Base-by-base conservation (phyloP, 345 rosid species). In the Punica granatum region DNA sequence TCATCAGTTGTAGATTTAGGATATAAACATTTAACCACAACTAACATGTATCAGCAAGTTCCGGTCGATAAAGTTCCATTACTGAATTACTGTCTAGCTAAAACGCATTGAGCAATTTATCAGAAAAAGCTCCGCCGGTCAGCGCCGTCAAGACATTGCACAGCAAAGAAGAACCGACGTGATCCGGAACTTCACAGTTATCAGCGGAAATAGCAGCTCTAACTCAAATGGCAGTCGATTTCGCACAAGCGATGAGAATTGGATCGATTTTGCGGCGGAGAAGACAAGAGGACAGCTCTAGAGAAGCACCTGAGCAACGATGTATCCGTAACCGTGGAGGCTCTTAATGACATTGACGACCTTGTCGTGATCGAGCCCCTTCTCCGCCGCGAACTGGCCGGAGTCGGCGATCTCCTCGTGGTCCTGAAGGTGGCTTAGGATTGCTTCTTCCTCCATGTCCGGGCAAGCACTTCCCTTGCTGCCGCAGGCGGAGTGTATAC, bases 281-380 rank as follows among this genome's bases (percentile, higher is more conserved):
- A 65, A 67, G 51, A 19, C 12, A 21, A 42, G n/a, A n/a, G 67
- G 14, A 30, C 12, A n/a, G 63, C 19, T 30, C 9, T 21, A 65
- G 63, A 10, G 36, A 41, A 15, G 72, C 35, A 84, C 97, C 91
- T 83, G 73, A 39, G 85, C 85, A 16, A 80, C 90, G 65, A 92
- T 74, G 84, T 84, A 92, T 34, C 81, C 72, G 79, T 88, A 92
- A 60, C 94, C 96, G 66, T 77, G 83, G 64, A 93, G 90, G 75
- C 98, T 90, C 83, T 89, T 90, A 76, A 90, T 70, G 73, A 80
- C 86, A 69, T 90, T 90, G 73, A 83, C 85, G 32, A 87, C 79
- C 12, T 86, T 93, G 66, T 63, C 76, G 78, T 90, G 98, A 69
- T 86, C 87, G 60, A 88, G 75, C 23, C 79, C 82, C 7, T 42